These are phyloP conservation scores for Populus davidiana DNA, from an alignment of 345 rosid species.

Conservation along the genomic window DNA sequence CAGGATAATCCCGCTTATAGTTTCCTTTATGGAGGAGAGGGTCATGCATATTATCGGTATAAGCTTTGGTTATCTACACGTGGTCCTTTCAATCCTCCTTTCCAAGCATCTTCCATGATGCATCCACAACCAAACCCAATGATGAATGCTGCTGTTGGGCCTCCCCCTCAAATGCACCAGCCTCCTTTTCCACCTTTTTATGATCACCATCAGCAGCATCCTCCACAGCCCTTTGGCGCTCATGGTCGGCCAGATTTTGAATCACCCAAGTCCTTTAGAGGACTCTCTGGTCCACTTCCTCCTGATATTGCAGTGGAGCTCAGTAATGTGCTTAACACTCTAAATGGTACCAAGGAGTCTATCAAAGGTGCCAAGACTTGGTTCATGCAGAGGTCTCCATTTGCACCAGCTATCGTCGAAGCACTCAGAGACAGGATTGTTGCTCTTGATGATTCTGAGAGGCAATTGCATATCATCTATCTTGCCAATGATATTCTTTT, in stretches of 20 bases:
- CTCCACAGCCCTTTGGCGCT: slow-evolving; percentile 55
- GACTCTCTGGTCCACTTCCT: slow-evolving; percentile 82
- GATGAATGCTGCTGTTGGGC: slow-evolving; percentile 50
- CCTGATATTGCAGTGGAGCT: slow-evolving; percentile 87
- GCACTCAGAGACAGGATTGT: slow-evolving; percentile 82
- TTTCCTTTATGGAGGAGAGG: slow-evolving; percentile 93
- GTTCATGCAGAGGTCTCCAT: slow-evolving; percentile 97
- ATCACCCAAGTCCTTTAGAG: slow-evolving; percentile 57
- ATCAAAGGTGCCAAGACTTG: slow-evolving; percentile 95
- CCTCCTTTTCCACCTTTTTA: slow-evolving; percentile 71
- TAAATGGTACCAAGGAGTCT: slow-evolving; percentile 95
- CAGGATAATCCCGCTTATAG: slow-evolving; percentile 88
- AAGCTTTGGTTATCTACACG: slow-evolving; percentile 75
- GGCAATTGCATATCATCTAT: slow-evolving; percentile 89
- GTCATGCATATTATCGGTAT: slow-evolving; percentile 78
- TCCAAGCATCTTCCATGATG: slow-evolving; percentile 51
- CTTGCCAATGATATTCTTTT: slow-evolving; percentile 96
- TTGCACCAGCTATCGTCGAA: slow-evolving; percentile 92
- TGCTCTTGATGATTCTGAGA: slow-evolving; percentile 82
- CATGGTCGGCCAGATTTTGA: slow-evolving; percentile 79
- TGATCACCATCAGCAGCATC: slow-evolving; percentile 68
- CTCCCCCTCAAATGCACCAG: slow-evolving; percentile 73
- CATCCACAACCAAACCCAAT: slow-evolving; percentile 72
- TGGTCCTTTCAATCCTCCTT: slow-evolving; percentile 60
- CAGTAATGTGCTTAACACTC: slow-evolving; percentile 60